Conservation (phyloP, 2,329 filamentous ascomycete species). For the Moelleriella libera region DNA sequence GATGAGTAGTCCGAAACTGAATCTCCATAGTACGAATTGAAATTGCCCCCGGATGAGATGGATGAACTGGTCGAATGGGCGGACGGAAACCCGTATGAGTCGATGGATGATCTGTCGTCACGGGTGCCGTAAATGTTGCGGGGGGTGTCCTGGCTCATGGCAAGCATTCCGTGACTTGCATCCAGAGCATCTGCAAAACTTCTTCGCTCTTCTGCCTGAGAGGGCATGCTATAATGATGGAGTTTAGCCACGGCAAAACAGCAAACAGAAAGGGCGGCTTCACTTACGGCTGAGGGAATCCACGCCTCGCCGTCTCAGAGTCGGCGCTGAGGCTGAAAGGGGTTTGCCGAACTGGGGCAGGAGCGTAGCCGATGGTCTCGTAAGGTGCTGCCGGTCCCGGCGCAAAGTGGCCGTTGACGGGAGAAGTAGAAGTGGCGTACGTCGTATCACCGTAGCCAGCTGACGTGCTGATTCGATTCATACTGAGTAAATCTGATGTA, state of each 20-base stretch:
- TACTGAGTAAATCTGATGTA: constrained; percentile 56
- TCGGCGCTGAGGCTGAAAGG: constrained; percentile 43
- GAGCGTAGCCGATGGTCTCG: constrained; percentile 62
- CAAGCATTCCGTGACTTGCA: constrained; percentile 86
- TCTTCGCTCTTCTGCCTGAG: constrained; percentile 41
- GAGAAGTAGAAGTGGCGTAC: constrained; percentile 53
- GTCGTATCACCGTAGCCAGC: constrained; percentile 58
- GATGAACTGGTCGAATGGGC: constrained; percentile 78
- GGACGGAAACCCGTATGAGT: constrained; percentile 85
- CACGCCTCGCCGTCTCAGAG: constrained; percentile 46
- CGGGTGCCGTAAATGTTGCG: constrained; percentile 72
- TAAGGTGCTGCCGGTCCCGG: constrained; percentile 53
- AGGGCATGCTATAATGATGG: constrained; percentile 21
- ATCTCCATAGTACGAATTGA: constrained; percentile 71
- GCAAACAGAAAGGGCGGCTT: constrained; percentile 2
- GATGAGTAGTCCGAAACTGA: constrained; percentile 82
- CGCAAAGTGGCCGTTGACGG: constrained; percentile 50
- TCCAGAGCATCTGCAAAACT: constrained; percentile 83
- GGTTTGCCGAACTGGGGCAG: constrained; percentile 43
- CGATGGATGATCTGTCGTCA: constrained; percentile 56
- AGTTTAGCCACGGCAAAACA: too few relatives aligned
- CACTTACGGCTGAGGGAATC: constrained; percentile 70
- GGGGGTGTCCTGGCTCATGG: constrained; percentile 89
- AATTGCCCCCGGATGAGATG: constrained; percentile 71
- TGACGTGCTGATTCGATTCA: constrained; percentile 49